Conservation (phyloP, 345 rosid species). For the Camelina hispida region DNA sequence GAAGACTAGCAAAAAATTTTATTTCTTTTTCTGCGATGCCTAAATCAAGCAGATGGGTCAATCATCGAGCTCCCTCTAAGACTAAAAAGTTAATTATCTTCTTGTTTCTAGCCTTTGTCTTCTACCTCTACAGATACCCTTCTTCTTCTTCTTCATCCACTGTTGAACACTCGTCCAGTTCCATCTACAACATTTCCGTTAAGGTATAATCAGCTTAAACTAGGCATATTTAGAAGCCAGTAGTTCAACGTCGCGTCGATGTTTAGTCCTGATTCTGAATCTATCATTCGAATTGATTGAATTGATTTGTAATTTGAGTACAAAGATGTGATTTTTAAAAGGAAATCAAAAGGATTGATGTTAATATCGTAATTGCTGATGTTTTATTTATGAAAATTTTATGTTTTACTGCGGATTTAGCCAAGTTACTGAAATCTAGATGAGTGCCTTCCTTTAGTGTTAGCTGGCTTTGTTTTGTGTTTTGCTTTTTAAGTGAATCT, state of each 20-base stretch:
- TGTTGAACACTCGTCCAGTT: slow-evolving; percentile 54
- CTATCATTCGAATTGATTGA: background rate
- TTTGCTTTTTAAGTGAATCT: background rate
- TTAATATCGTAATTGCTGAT: slow-evolving; percentile 1
- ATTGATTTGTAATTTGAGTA: background rate
- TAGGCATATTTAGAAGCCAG: background rate
- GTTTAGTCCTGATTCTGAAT: background rate
- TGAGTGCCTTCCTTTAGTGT: background rate
- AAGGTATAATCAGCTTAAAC: slow-evolving; percentile 54
- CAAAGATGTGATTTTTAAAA: slow-evolving; percentile 15
- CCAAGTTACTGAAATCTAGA: background rate
- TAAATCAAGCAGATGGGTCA: slow-evolving; percentile 35
- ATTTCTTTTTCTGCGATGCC: slow-evolving; percentile 34
- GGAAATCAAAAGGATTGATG: slow-evolving; percentile 1
- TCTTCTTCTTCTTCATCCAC: slow-evolving; percentile 39
- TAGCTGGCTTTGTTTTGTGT: background rate
- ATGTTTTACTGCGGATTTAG: background rate
- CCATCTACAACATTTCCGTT: slow-evolving; percentile 74
- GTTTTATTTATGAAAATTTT: background rate
- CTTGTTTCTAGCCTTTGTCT: slow-evolving; percentile 31
- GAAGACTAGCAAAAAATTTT: background rate
- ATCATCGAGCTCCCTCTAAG: slow-evolving; percentile 14
- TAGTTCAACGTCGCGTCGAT: background rate
- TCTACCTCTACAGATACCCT: slow-evolving; percentile 37
- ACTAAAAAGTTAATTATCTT: slow-evolving; percentile 11